Conservation (phyloP, 352 stramenopile species). For the Phytopythium litorale region DNA sequence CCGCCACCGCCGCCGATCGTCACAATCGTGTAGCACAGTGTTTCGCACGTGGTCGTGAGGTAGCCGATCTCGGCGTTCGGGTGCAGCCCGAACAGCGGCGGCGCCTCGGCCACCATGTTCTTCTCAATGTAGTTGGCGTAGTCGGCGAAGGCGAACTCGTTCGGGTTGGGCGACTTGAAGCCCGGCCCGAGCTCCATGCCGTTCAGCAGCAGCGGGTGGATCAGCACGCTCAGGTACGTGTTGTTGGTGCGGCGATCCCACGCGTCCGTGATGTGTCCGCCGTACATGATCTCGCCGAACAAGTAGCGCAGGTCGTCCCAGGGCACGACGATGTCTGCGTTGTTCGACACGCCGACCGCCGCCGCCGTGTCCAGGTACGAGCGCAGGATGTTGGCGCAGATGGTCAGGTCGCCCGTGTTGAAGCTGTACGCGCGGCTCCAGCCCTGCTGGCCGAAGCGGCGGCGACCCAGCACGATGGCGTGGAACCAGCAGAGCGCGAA, state of each 20-base stretch:
- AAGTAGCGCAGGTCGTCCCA: slow-evolving; percentile 96
- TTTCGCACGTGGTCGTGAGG: slow-evolving; percentile 90
- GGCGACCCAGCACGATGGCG: slow-evolving; percentile 90
- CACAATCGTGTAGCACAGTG: slow-evolving; percentile 93
- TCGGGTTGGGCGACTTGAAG: slow-evolving; percentile 91
- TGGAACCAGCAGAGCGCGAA: slow-evolving; percentile 97
- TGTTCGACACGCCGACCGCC: background rate
- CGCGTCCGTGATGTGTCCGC: slow-evolving; percentile 94
- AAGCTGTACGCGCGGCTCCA: slow-evolving; percentile 95
- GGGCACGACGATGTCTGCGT: slow-evolving; percentile 48
- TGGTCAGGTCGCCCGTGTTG: slow-evolving; percentile 95
- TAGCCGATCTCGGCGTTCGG: slow-evolving; percentile 96
- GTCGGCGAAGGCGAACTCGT: slow-evolving; percentile 76
- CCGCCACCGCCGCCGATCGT: slow-evolving; percentile 62
- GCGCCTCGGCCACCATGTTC: slow-evolving; percentile 90
- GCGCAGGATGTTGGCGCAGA: slow-evolving; percentile 93
- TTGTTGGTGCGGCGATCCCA: slow-evolving; percentile 96
- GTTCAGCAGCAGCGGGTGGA: slow-evolving; percentile 83
- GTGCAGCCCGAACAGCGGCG: slow-evolving; percentile 92
- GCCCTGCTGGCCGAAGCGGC: slow-evolving; percentile 92
- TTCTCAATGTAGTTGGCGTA: slow-evolving; percentile 93
- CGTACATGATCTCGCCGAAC: slow-evolving; percentile 97
- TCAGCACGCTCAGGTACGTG: slow-evolving; percentile 90
- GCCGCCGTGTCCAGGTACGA: slow-evolving; percentile 93
- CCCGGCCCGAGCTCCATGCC: slow-evolving; percentile 92